Evolutionary conservation across 2,329 filamentous ascomycete genomes (phyloP), one percentile per base, ranked within the genome.

Genomic region (Atkinsonella hypoxylon): DNA sequence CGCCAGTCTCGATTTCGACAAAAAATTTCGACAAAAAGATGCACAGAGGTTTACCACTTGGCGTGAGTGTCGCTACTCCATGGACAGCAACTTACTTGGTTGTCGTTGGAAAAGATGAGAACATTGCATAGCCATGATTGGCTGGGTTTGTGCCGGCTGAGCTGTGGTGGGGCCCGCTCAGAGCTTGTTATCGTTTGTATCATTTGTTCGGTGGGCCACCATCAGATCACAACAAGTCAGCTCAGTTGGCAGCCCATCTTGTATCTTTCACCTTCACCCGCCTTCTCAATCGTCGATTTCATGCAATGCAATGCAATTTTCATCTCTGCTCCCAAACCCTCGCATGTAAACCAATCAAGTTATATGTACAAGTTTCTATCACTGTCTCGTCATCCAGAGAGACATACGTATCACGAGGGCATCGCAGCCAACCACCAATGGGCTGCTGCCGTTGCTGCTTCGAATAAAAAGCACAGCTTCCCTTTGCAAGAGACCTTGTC

Each of bases 351-450:
- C 62, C 62, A 54, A 63, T 65, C 65, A 66, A 63, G 61, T 62
- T 63, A 65, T 68, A 69, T 70, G 63, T 69, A 70, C 67, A 70
- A 59, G 30, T 62, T 63, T 66, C 64, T 59, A 59, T 60, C 64
- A 64, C 59, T 49, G 54, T 56, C 55, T 51, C 54, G 51, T 53
- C 53, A 57, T 56, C 55, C 50, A 55, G 56, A 42, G 36, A 55
- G 51, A 55, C 50, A 52, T 51, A 45, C 50, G 53, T 51, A 45
- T 54, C 22, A 11, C 13, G 40, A 12, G n/a, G 32, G 10, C 32
- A 10, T 31, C 18, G 17, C 46, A 41, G 41, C 6, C 17, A 32
- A 18, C 12, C 11, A 22, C 36, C 36, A 40, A 30, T 17, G 34
- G 15, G 36, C 46, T n/a, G 39, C 18, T 18, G 39, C 31, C 26